Evolutionary conservation across 2,329 filamentous ascomycete species (phyloP).

Genomic region (Hypoxylon rubiginosum): DNA sequence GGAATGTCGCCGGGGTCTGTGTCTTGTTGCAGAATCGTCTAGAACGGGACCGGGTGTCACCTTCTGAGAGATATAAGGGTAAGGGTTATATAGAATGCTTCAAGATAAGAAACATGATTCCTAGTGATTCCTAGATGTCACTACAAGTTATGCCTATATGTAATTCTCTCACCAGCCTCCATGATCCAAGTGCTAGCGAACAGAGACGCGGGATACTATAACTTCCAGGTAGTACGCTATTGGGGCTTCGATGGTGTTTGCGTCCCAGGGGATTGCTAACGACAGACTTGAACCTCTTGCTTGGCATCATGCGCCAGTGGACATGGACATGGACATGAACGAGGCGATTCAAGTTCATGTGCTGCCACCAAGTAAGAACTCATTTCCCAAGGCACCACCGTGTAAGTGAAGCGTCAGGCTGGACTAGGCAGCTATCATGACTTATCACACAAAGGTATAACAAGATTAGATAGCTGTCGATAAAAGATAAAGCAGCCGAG

Average conservation of each 20-base stretch:
- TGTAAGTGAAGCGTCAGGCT: background rate
- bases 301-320: background rate
- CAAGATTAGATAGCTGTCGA: background rate
- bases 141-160: background rate
- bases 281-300: too few species aligned
- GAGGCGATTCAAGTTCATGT: background rate
- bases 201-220: too few species aligned
- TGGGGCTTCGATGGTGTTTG: too few species aligned
- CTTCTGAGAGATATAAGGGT: background rate
- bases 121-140: background rate
- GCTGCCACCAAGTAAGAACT: too few species aligned
- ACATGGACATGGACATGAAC: too few species aligned
- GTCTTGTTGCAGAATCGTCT: background rate
- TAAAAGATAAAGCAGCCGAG: background rate
- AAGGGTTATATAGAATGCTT: background rate
- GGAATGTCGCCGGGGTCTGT: background rate
- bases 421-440: background rate
- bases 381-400: background rate
- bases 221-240: too few species aligned
- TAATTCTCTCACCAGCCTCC: too few species aligned
- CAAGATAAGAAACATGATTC: background rate
- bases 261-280: background rate
- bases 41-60: background rate
- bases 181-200: background rate
- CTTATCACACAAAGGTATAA: background rate